Evolutionary conservation across 1,139 yeast species (phyloP).

Genomic region (Kluyveromyces sp.): DNA sequence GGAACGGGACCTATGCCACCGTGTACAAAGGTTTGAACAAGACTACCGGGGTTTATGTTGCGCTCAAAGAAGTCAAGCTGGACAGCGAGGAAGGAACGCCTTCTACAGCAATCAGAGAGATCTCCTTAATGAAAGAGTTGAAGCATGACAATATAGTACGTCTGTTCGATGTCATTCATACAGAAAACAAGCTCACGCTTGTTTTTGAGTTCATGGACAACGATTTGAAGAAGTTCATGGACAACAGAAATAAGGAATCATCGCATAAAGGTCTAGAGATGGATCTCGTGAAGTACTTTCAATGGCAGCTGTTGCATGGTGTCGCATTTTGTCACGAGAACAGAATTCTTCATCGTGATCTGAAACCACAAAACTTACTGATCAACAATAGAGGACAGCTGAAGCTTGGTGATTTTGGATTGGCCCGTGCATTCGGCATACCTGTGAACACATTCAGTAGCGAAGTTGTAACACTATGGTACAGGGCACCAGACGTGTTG

Average conservation of each 20-base stretch:
- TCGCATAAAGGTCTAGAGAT: slow-evolving; percentile 35
- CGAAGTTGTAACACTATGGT: slow-evolving; percentile 97
- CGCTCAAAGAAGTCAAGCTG: slow-evolving; percentile 85
- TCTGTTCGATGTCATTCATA: slow-evolving; percentile 89
- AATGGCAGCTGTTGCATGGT: slow-evolving; percentile 88
- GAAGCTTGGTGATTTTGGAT: slow-evolving; percentile 94
- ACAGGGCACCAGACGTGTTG: slow-evolving; percentile 94
- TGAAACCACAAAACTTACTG: slow-evolving; percentile 89
- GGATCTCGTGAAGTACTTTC: slow-evolving; percentile 85
- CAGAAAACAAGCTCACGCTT: slow-evolving; percentile 87
- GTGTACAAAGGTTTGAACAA: slow-evolving; percentile 94
- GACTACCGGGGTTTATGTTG: slow-evolving; percentile 87
- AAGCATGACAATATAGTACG: slow-evolving; percentile 93
- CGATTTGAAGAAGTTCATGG: slow-evolving; percentile 93
- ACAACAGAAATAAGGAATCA: slow-evolving; percentile 37
- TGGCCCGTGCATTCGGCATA: slow-evolving; percentile 96
- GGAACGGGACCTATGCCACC: slow-evolving; percentile 98
- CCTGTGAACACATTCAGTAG: slow-evolving; percentile 96
- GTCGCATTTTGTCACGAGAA: slow-evolving; percentile 93
- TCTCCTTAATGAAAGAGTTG: slow-evolving; percentile 91
- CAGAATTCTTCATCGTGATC: slow-evolving; percentile 87
- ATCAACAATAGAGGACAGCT: slow-evolving; percentile 85
- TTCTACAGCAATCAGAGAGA: slow-evolving; percentile 94
- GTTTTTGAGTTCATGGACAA: slow-evolving; percentile 94
- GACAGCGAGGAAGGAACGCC: slow-evolving; percentile 99